Base-by-base conservation (phyloP, 768 basidiomycete genomes). In the Chalciporus pseudorubinellus region DNA sequence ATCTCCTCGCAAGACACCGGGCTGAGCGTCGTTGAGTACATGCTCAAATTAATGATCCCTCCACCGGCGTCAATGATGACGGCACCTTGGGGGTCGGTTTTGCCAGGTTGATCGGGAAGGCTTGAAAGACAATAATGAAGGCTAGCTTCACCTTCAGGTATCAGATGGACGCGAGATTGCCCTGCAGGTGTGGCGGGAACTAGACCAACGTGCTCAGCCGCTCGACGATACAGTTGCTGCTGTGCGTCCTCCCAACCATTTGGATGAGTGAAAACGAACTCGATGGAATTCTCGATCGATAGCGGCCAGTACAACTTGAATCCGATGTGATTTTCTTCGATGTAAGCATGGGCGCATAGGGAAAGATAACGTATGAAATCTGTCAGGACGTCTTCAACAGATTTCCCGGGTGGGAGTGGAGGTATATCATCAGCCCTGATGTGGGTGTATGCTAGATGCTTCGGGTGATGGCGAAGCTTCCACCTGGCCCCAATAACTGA, bases 41-140 rank as follows among this genome's bases (percentile, higher is more conserved):
- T 70, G 55, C 75, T 78, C 11, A 71, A 22, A 48, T 72, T 71
- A 14, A 70, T 53, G 4, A 68, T 73, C 3, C 66, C 64, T 1
- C 75, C 72, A 10, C 77, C 78, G 10, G 54, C 59, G 56, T 79
- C 78, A n/a, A 77, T 66, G 26, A 80, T 59, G 4, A 78, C 65
- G 6, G 77, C 55, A 1, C 69, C 69, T 14, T 63, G 46, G 1
- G 64, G 33, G 11, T 20, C 16, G 7, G 6, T 26, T 12, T 18
- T 22, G 20, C 57, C 33, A 1, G 22, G 18, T 8, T n/a, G n/a
- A n/a, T 16, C n/a, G 22, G 33, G 24, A 14, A 75, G 73, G 41
- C 68, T 76, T 31, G 70, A 58, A 20, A 81, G 67, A 38, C 79
- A 81, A 49, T 51, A 62, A 29, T 60, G 58, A 41, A 62, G 45